A percentile compares a stretch with the other conserved stretches of the same genome.
These are phyloP conservation scores for Volvox carteri DNA, from an alignment of 163 green algal genomes.

Conservation along the genomic window DNA sequence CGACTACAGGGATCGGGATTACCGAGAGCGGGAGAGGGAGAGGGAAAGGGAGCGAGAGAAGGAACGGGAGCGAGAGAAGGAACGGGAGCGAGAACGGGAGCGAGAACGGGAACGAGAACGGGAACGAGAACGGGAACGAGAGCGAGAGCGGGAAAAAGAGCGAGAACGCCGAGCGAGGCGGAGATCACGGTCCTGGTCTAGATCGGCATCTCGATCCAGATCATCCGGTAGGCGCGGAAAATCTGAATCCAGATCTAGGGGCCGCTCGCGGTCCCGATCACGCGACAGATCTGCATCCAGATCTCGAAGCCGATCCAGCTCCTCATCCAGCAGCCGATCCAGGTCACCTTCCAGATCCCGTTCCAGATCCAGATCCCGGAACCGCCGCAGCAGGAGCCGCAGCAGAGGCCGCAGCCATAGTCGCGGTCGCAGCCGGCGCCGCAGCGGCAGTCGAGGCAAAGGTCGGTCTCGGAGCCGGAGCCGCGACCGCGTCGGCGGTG, in stretches of 20 bases:
- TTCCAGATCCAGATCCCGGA: not conserved
- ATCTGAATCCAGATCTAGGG: conserved; percentile 22
- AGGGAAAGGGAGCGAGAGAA: conserved; percentile 20
- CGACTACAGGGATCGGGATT: conserved; percentile 8
- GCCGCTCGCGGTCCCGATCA: not conserved
- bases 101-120: conserved; percentile 5
- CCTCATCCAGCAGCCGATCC: conserved; percentile 13
- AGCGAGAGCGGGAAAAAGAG: conserved; percentile 32
- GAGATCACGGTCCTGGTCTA: not conserved
- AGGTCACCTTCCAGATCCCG: conserved; percentile 28
- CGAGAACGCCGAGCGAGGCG: not conserved
- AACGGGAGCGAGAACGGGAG: conserved; percentile 11
- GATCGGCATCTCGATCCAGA: not conserved
- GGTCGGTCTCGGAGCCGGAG: not conserved
- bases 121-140: conserved; percentile 8
- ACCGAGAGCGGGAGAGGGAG: not conserved
- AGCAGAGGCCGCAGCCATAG: conserved; percentile 31
- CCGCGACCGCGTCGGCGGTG: not conserved
- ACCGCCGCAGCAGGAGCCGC: not conserved
- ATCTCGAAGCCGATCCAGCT: not conserved
- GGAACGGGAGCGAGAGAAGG: conserved; percentile 4
- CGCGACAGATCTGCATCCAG: not conserved
- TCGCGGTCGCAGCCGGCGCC: not conserved
- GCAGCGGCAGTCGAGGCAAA: not conserved
- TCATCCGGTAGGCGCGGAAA: not conserved